Evolutionary conservation across 208 protist genomes (phyloP), one percentile per base, ranked within the genome.

Genomic region (Acanthamoeba triangularis): DNA sequence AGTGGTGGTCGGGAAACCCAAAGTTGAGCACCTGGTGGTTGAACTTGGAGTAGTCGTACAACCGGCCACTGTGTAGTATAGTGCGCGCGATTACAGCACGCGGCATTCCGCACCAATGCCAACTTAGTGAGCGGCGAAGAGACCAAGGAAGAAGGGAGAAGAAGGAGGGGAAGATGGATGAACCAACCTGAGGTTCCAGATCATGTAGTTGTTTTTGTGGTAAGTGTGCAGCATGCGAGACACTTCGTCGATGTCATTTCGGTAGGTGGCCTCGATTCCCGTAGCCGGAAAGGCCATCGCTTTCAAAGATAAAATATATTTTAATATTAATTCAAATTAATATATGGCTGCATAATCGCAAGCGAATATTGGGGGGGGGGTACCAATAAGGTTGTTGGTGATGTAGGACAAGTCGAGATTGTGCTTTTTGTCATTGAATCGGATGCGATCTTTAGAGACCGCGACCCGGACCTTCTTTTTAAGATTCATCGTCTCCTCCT

Each of bases 321-420:
- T 44, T 49, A 49, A 49, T 49, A 44, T 90, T 63, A 47, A 67
- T 90, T 90, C 3, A 52, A 54, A 54, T 8, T 23, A 65, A 65
- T 25, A 65, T 11, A 10, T 23, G 23, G 20, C 11, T 10, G 59
- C 59, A 65, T 0, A 65, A 25, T n/a, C 6, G 20, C 23, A 11
- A 30, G 23, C 59, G 20, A 52, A 7, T 85, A 13, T 85, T 88
- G 47, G 8, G 23, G 78, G 44, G 16, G 35, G 88, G 13, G 35
- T 63, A 97, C 96, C 96, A 18, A 97, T 69, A 7, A 97, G 33
- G 54, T 97, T 96, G 33, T 85, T 74, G 35, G 96, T 97, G 18
- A 97, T 97, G 91, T 97, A 97, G 14, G 96, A 93, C 41, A 97
- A 67, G 67, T 97, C 96, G 30, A 97, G 91, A 95, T 97, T 95